Evolutionary conservation across 257 asterid genomes (phyloP).

Genomic region (Ocimum tenuiflorum): DNA sequence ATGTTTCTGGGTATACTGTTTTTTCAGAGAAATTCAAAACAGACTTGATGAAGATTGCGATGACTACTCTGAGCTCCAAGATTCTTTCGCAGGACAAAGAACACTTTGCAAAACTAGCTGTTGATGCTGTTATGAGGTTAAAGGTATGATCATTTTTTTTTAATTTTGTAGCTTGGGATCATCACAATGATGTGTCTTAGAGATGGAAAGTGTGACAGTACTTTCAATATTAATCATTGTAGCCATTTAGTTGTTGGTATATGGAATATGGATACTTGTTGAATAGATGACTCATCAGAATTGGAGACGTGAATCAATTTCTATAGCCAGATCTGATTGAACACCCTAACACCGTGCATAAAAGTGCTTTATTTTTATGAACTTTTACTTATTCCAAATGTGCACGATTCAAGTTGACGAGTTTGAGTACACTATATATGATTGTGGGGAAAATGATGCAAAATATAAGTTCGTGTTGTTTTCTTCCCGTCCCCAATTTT

Average conservation of each 20-base stretch:
- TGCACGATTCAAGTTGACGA: neutral
- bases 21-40: slow-evolving; percentile 57
- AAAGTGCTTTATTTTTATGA: neutral
- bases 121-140: slow-evolving; percentile 87
- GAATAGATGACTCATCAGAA: too few species aligned
- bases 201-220: neutral
- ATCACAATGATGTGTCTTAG: neutral
- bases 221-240: neutral
- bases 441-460: neutral
- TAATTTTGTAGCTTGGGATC: slow-evolving; percentile 2
- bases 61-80: slow-evolving; percentile 92
- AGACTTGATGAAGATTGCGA: slow-evolving; percentile 80
- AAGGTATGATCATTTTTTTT: slow-evolving; percentile 39
- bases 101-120: slow-evolving; percentile 75
- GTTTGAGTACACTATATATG: neutral
- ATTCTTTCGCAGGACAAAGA: slow-evolving; percentile 89
- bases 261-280: neutral
- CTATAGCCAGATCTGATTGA: too few species aligned
- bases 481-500: too few species aligned
- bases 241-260: neutral
- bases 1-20: slow-evolving; percentile 5
- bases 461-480: too few species aligned
- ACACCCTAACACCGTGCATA: neutral
- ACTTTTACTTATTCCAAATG: neutral
- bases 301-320: too few species aligned